Percentiles rank a stretch among this genome's conserved stretches.
phyloP scores from a whole-genome alignment of 306 rosid genomes.

The Cucumis sativus region DNA sequence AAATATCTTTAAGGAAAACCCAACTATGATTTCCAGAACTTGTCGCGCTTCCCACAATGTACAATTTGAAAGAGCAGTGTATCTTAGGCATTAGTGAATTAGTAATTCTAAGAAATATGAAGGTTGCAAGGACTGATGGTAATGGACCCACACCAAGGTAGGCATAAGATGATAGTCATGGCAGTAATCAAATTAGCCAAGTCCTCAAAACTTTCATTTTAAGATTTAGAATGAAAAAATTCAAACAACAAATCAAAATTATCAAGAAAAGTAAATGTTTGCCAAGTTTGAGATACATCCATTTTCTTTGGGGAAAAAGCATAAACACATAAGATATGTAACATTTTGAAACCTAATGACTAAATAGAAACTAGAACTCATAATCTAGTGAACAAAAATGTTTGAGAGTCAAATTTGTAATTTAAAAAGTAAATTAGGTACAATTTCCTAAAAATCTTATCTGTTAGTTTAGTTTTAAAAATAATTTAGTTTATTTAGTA shows the following conservation, averaged over 20 bases:
- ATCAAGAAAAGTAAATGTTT: background rate
- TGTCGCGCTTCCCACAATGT: conserved; percentile 57
- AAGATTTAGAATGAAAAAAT: background rate
- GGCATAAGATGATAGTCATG: background rate
- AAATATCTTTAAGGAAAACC: conserved; percentile 34
- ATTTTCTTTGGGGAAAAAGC: background rate
- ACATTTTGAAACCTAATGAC: no score
- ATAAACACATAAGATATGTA: background rate
- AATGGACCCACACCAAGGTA: conserved; percentile 1
- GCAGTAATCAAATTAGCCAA: conserved; percentile 12
- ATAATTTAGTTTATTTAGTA: no score
- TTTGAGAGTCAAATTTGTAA: no score
- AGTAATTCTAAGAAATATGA: conserved; percentile 4
- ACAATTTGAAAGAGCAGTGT: background rate
- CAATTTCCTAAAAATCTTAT: no score
- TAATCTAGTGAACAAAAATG: no score
- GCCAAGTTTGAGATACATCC: background rate
- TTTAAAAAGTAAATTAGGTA: no score
- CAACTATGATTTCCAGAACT: conserved; percentile 49
- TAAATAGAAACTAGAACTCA: no score
- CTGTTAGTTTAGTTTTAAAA: no score
- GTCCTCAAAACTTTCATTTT: conserved; percentile 12
- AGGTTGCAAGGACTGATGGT: conserved; percentile 10
- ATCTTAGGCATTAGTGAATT: background rate
- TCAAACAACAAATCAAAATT: background rate